Evolutionary conservation across 345 rosid species (phyloP).

Genomic region (Acer yangbiense): DNA sequence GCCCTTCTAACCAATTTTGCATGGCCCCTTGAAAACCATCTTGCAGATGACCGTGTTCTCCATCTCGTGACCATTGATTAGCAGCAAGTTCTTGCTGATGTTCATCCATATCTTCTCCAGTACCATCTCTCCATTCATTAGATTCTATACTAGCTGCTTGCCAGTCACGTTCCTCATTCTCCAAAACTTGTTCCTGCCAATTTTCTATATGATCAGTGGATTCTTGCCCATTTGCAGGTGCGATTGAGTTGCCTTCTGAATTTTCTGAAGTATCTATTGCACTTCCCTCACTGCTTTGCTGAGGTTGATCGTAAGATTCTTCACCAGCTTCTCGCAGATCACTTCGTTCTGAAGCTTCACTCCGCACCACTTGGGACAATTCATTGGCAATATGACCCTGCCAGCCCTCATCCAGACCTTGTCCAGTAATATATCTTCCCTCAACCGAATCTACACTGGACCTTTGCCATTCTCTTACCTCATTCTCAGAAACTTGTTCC

Average conservation of each 20-base stretch:
- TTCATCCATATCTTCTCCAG: conserved; percentile 40
- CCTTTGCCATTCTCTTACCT: conserved; percentile 38
- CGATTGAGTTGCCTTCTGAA: conserved; percentile 37
- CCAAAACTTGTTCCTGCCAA: conserved; percentile 39
- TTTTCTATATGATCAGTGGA: conserved; percentile 39
- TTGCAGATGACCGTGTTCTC: conserved; percentile 36
- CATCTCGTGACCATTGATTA: conserved; percentile 42
- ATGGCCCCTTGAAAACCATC: conserved; percentile 59
- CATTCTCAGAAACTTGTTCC: conserved; percentile 47
- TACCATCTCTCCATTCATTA: conserved; percentile 40
- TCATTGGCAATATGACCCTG: conserved; percentile 27
- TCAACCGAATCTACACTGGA: conserved; percentile 32
- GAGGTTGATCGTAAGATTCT: conserved; percentile 31
- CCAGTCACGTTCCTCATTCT: conserved; percentile 42
- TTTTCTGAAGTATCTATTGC: conserved; percentile 26
- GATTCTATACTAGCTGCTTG: conserved; percentile 42
- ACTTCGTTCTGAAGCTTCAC: conserved; percentile 27
- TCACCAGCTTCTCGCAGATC: conserved; percentile 23
- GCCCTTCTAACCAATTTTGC: conserved; percentile 58
- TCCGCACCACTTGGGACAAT: conserved; percentile 32
- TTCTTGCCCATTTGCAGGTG: conserved; percentile 30
- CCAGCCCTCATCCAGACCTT: conserved; percentile 31
- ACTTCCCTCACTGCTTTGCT: conserved; percentile 33
- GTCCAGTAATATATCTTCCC: conserved; percentile 38
- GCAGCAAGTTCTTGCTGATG: conserved; percentile 39